A percentile compares a stretch with the other conserved stretches of the same genome.
phyloP scores from a whole-genome alignment of 2,329 filamentous ascomycete genomes.

The Dactylellina leptospora region DNA sequence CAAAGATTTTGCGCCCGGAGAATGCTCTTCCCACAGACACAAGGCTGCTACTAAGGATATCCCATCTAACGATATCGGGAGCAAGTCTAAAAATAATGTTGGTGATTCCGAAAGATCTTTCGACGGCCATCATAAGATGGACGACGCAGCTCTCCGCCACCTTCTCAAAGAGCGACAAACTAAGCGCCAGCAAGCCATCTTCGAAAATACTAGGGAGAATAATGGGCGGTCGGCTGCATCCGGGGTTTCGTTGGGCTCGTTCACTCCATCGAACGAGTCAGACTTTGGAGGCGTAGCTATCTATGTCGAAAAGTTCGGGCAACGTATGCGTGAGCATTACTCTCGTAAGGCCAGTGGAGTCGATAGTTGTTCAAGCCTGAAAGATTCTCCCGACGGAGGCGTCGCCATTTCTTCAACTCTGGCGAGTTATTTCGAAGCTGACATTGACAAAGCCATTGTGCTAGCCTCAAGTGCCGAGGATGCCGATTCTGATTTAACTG shows the following conservation, averaged over 20 bases:
- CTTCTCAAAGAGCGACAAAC: not conserved
- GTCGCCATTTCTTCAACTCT: not conserved
- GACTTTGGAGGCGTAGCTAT: not conserved
- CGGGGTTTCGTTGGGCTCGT: not conserved
- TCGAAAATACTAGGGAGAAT: not conserved
- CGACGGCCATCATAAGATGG: conserved; percentile 15
- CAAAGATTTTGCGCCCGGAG: too few species aligned
- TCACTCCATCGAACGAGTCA: not conserved
- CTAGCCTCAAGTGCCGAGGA: not conserved
- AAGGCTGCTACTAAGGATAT: not conserved
- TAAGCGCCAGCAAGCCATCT: not conserved
- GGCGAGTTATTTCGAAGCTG: conserved; percentile 1
- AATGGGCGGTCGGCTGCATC: not conserved
- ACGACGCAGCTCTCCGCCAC: not conserved
- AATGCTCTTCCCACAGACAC: too few species aligned
- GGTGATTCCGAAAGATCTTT: not conserved
- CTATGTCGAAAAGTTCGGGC: not conserved
- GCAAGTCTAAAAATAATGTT: not conserved
- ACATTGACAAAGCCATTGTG: conserved; percentile 24
- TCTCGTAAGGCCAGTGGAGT: too few species aligned
- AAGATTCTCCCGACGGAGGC: not conserved
- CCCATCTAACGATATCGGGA: not conserved
- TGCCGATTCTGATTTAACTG: not conserved
- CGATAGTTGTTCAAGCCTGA: too few species aligned
- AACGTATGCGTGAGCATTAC: too few species aligned